Percentiles rank a stretch among this genome's conserved stretches.
phyloP scores from a whole-genome alignment of 495 filamentous ascomycete species.

The Podospora pseudopauciseta region DNA sequence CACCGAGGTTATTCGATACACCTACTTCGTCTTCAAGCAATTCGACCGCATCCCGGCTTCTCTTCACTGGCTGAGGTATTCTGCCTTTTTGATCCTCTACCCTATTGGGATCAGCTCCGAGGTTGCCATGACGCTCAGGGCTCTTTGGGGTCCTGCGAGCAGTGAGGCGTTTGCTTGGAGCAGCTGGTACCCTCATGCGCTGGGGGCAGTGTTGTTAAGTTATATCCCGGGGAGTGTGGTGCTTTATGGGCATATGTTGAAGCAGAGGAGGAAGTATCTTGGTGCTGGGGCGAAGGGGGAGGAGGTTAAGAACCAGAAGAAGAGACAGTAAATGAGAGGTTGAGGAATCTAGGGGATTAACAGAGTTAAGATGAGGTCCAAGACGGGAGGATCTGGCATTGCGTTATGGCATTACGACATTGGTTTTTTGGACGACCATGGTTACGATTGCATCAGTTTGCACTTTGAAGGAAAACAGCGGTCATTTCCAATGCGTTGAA shows the following conservation, averaged over 20 bases:
- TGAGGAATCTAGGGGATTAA: not conserved
- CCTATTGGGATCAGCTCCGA: slow-evolving; percentile 87
- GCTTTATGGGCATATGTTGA: slow-evolving; percentile 91
- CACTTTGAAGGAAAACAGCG: not conserved
- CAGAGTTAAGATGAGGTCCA: not conserved
- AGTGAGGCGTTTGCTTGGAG: slow-evolving; percentile 25
- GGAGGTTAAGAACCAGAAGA: slow-evolving; percentile 25
- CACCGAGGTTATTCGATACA: slow-evolving; percentile 86
- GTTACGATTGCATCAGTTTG: not conserved
- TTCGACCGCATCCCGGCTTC: slow-evolving; percentile 50
- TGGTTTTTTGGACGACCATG: not conserved
- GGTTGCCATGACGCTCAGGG: slow-evolving; percentile 67
- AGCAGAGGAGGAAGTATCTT: slow-evolving; percentile 71
- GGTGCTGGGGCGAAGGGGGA: slow-evolving; percentile 41
- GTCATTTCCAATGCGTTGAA: not conserved
- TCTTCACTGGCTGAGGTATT: slow-evolving; percentile 86
- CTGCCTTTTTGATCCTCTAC: slow-evolving; percentile 88
- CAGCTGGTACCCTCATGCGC: slow-evolving; percentile 50
- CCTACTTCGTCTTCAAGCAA: slow-evolving; percentile 76
- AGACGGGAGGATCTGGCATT: not conserved
- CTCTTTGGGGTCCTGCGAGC: slow-evolving; percentile 60
- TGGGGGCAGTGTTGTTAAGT: slow-evolving; percentile 59
- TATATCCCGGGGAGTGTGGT: slow-evolving; percentile 86
- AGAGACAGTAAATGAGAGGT: slow-evolving; percentile 18
- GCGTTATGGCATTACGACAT: not conserved